Evolutionary conservation across 768 basidiomycete species (phyloP).

Genomic region (Pleurotus eryngii): DNA sequence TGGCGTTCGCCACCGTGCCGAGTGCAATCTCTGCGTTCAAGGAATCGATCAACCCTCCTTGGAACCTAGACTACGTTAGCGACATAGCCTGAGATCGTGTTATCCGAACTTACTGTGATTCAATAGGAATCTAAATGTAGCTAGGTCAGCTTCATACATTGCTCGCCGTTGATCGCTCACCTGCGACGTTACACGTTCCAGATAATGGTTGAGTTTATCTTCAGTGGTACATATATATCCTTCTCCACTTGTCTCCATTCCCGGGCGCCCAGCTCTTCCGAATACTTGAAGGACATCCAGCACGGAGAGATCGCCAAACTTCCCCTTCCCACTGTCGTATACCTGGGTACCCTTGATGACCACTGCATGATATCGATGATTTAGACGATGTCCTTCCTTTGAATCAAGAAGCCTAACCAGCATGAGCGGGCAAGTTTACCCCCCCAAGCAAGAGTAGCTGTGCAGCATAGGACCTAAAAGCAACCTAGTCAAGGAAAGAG

Average conservation of each 20-base stretch:
- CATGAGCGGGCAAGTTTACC: constrained; percentile 97
- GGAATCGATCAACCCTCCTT: constrained; percentile 80
- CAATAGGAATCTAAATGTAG: constrained; percentile 76
- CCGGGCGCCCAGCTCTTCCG: constrained; percentile 90
- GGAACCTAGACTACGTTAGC: constrained; percentile 51
- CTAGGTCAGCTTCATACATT: neutral
- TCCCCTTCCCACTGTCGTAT: constrained; percentile 87
- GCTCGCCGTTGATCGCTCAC: constrained; percentile 34
- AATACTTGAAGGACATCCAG: constrained; percentile 97
- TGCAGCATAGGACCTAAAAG: constrained; percentile 92
- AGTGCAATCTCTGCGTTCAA: constrained; percentile 94
- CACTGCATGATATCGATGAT: constrained; percentile 40
- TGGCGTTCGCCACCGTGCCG: constrained; percentile 85
- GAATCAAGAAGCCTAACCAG: constrained; percentile 48
- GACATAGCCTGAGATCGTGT: neutral
- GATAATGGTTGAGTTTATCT: constrained; percentile 89
- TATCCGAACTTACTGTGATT: constrained; percentile 71
- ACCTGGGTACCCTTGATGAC: constrained; percentile 97
- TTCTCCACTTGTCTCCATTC: constrained; percentile 87
- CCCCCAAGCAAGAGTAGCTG: constrained; percentile 99
- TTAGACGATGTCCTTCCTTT: neutral
- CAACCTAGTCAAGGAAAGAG: constrained; percentile 1
- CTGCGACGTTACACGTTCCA: constrained; percentile 85
- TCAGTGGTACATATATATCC: constrained; percentile 95
- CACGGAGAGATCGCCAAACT: constrained; percentile 89